Percentiles rank a stretch among this genome's conserved stretches.
Evolutionary conservation across 2,329 filamentous ascomycete genomes (phyloP).

Genomic region (Aspergillus tanneri): DNA sequence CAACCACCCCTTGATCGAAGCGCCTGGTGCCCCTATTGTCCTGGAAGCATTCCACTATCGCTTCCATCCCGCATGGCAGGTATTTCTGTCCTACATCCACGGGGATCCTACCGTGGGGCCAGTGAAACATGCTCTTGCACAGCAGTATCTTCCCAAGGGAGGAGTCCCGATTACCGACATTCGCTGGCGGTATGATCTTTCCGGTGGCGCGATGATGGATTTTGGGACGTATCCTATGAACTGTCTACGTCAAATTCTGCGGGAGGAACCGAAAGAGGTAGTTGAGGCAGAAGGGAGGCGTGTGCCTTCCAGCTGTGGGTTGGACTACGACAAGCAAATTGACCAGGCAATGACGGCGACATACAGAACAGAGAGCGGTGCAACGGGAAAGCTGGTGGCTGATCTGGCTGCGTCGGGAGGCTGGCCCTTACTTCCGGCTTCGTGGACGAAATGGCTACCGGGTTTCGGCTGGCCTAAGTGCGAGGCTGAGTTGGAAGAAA

Average conservation of each 20-base stretch:
- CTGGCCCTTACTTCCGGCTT: slow-evolving; percentile 15
- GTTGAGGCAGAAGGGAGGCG: slow-evolving; percentile 31
- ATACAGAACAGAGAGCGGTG: slow-evolving; percentile 14
- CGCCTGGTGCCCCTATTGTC: slow-evolving; percentile 44
- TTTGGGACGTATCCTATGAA: slow-evolving; percentile 44
- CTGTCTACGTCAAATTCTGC: slow-evolving; percentile 43
- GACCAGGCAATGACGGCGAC: slow-evolving; percentile 21
- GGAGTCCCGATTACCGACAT: slow-evolving; percentile 44
- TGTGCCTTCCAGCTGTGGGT: slow-evolving; percentile 23
- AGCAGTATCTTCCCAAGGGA: slow-evolving; percentile 36
- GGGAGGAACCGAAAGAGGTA: slow-evolving; percentile 42
- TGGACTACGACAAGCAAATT: slow-evolving; percentile 38
- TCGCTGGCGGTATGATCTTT: slow-evolving; percentile 44
- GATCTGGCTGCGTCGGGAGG: slow-evolving; percentile 15
- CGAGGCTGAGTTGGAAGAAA: slow-evolving; percentile 17
- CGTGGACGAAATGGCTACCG: slow-evolving; percentile 10
- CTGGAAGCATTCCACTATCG: slow-evolving; percentile 56
- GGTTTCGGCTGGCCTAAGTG: slow-evolving; percentile 21
- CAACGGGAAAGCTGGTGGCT: slow-evolving; percentile 13
- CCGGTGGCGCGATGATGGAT: slow-evolving; percentile 42
- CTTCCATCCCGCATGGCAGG: slow-evolving; percentile 52
- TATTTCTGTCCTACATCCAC: slow-evolving; percentile 30
- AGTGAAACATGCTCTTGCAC: slow-evolving; percentile 42
- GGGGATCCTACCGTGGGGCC: slow-evolving; percentile 19
- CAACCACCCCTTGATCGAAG: slow-evolving; percentile 28